Evolutionary conservation across 2,329 filamentous ascomycete genomes (phyloP).

Genomic region (Zasmidium cellare): DNA sequence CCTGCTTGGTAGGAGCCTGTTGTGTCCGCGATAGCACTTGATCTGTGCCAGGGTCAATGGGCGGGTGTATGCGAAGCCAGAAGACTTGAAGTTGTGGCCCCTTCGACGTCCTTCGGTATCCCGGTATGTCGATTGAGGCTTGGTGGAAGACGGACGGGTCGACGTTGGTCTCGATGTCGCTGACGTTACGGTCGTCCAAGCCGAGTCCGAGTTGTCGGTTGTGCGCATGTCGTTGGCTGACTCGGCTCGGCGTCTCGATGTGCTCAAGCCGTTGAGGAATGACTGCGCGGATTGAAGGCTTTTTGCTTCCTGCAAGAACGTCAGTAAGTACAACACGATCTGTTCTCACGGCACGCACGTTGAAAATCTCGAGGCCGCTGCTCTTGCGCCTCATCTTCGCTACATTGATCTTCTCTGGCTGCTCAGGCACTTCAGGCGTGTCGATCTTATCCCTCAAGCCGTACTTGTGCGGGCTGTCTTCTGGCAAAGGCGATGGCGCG

Average conservation of each 20-base stretch:
- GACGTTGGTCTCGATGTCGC: constrained; percentile 17
- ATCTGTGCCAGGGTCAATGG: constrained; percentile 30
- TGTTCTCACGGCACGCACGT: constrained; percentile 20
- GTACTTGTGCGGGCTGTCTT: constrained; percentile 38
- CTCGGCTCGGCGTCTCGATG: constrained; percentile 33
- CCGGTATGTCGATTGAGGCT: constrained; percentile 8
- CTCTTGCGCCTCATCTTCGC: constrained; percentile 31
- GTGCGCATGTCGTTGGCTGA: constrained; percentile 20
- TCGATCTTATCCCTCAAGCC: constrained; percentile 34
- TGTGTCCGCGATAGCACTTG: constrained; percentile 32
- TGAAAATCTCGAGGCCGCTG: constrained; percentile 36
- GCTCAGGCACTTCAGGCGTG: constrained; percentile 30
- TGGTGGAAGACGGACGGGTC: constrained; percentile 19
- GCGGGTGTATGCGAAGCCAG: constrained; percentile 33
- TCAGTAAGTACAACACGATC: constrained; percentile 6
- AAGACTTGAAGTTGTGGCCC: constrained; percentile 34
- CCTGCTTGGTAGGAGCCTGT: constrained; percentile 25
- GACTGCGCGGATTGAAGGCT: constrained; percentile 34
- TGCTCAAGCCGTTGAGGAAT: constrained; percentile 35
- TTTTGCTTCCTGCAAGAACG: constrained; percentile 31
- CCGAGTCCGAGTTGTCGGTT: constrained; percentile 14
- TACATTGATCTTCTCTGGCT: constrained; percentile 20
- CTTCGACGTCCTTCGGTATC: constrained; percentile 26
- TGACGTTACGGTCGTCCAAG: constrained; percentile 5
- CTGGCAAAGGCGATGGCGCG: constrained; percentile 33